phyloP scores from a whole-genome alignment of 257 asterid genomes.

The Dorcoceras hygrometricum region DNA sequence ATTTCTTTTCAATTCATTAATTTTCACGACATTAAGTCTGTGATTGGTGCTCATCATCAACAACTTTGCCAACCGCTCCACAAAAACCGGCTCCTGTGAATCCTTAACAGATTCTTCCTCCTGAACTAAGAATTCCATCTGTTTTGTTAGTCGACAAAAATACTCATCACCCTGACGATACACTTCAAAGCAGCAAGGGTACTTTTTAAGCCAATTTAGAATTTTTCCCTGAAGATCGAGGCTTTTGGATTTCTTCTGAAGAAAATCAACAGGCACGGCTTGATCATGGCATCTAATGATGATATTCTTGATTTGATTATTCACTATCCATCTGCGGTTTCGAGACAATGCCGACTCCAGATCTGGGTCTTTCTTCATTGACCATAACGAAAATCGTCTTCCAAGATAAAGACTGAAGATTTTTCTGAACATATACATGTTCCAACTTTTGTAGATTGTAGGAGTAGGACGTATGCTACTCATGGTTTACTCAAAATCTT shows the following conservation, averaged over 20 bases:
- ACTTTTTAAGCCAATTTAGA: conserved; percentile 81
- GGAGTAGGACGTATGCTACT: conserved; percentile 22
- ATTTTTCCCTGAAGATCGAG: conserved; percentile 87
- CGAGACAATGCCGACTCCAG: conserved; percentile 77
- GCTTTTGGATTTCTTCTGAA: conserved; percentile 79
- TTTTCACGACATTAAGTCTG: conserved; percentile 66
- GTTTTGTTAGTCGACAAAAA: conserved; percentile 59
- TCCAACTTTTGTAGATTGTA: conserved; percentile 27
- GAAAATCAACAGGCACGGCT: conserved; percentile 50
- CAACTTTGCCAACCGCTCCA: conserved; percentile 66
- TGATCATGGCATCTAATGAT: conserved; percentile 64
- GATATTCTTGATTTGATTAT: conserved; percentile 83
- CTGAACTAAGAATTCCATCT: conserved; percentile 66
- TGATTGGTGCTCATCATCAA: conserved; percentile 77
- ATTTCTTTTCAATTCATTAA: conserved; percentile 63
- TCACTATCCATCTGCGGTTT: conserved; percentile 85
- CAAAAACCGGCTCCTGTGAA: conserved; percentile 58
- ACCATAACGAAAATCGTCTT: conserved; percentile 66
- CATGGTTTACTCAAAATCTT: conserved; percentile 29
- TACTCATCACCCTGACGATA: conserved; percentile 51
- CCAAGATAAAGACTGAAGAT: conserved; percentile 15
- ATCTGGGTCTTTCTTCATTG: conserved; percentile 94
- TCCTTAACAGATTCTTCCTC: conserved; percentile 85
- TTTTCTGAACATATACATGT: conserved; percentile 17
- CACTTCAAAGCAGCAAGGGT: conserved; percentile 88